Evolutionary conservation across 2,329 filamentous ascomycete species (phyloP), one percentile per base, ranked within the genome.

Genomic region (Neobulgaria alba): DNA sequence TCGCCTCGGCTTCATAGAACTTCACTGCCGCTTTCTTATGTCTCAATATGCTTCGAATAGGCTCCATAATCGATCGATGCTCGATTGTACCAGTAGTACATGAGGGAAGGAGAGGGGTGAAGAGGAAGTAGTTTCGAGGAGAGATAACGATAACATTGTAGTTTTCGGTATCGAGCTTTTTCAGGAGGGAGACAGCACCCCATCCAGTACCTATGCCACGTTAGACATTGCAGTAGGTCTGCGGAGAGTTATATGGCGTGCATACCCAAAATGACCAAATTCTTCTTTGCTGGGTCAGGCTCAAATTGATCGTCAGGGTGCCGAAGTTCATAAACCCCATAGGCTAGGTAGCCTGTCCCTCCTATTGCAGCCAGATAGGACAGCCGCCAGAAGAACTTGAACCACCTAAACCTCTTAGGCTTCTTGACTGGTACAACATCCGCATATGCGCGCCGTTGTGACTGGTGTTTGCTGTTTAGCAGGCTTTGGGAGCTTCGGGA

Each of bases 11-110:
- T 75, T 98, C 92, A 74, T 95, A 98, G 75, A 84, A 98, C 67
- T 88, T 92, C 63, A 94, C 92, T 36, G 81, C 75, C 50, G 86
- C 84, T 68, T 86, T 88, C 77, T 96, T 96, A 70, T 92, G 85
- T 60, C 89, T 85, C 55, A 95, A 76, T 64, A 98, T 95, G 63
- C 92, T 87, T 61, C 92, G 87, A 57, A 98, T 83, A 42, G 92
- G 92, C 71, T 98, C 92, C 92, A 98, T 98, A 67, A 98, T 98
- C 61, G 89, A 96, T 63, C 92, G 87, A 72, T 96, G 92, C 74
- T 98, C 92, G 65, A 98, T 92, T 56, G 87, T 84, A 58, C 92
- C 92, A 52, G 90, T 95, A 38, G 92, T 96, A 69, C 92, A 98
- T 61, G 90, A 96, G 51, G 92, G 92, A 47, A 98, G 78, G 45